Conservation (phyloP, 768 basidiomycete species). For the Leccinellum albellum region DNA sequence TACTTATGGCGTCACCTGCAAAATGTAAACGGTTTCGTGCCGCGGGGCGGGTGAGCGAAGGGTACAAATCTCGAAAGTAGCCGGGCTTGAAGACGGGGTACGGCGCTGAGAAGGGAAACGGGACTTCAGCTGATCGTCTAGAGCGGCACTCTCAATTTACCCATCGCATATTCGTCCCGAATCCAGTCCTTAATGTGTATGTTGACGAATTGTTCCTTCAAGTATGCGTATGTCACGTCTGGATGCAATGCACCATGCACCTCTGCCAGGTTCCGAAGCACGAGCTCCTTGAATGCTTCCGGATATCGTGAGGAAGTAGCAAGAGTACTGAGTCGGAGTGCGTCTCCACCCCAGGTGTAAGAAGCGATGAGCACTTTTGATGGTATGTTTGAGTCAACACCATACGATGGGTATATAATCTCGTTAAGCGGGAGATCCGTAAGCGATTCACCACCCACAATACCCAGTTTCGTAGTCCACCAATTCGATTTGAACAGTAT, state of each 20-base stretch:
- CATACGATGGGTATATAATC: neutral
- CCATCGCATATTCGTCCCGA: neutral
- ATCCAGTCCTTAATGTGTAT: neutral
- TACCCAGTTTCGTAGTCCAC: neutral
- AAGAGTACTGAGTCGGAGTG: neutral
- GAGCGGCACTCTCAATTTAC: neutral
- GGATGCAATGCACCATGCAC: neutral
- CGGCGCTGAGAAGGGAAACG: too few species aligned
- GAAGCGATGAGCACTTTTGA: neutral
- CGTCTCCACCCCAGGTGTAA: neutral
- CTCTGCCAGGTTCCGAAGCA: neutral
- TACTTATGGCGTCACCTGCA: neutral
- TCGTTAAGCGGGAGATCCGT: neutral
- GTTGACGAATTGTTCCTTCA: neutral
- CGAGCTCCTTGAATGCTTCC: neutral
- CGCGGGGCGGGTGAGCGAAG: too few species aligned
- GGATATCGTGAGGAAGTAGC: neutral
- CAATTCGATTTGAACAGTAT: neutral
- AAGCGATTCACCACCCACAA: neutral
- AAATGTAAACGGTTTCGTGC: too few species aligned
- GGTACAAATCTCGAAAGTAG: too few species aligned
- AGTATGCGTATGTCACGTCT: neutral
- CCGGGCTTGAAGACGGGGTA: too few species aligned
- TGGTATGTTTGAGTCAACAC: neutral
- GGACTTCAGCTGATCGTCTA: neutral